Evolutionary conservation across 176 grass and related monocot species (phyloP).

Genomic region (Eremochloa ophiuroides): DNA sequence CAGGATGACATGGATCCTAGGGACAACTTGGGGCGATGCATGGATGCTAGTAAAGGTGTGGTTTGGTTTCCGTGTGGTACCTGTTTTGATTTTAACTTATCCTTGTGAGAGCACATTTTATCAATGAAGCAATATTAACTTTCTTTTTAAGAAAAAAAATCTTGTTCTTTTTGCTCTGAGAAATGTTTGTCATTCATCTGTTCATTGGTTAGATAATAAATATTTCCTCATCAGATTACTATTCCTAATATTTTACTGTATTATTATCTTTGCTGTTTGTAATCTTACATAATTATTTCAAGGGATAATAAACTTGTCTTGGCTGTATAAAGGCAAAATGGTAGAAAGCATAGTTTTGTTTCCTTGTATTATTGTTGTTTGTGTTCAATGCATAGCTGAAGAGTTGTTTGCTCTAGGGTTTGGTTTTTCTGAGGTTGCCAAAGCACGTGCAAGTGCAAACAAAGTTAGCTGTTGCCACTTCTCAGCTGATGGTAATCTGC

Average conservation of each 20-base stretch:
- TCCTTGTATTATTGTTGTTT: not conserved
- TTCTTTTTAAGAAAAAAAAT: not conserved
- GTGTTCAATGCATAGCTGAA: not conserved
- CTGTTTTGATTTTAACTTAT: conserved; percentile 17
- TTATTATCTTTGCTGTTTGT: not conserved
- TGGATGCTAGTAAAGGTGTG: conserved; percentile 92
- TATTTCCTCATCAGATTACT: not conserved
- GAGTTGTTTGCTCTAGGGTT: conserved; percentile 49
- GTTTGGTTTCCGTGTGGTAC: conserved; percentile 1
- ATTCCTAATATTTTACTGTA: not conserved
- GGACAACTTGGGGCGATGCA: conserved; percentile 69
- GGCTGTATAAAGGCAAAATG: not conserved
- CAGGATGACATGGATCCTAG: conserved; percentile 98
- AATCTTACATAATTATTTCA: conserved; percentile 5
- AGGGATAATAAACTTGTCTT: conserved; percentile 8
- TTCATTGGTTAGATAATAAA: not conserved
- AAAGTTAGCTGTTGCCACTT: conserved; percentile 96
- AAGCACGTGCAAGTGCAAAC: conserved; percentile 55
- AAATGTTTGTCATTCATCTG: not conserved
- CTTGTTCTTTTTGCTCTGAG: not conserved
- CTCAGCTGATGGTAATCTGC: conserved; percentile 91
- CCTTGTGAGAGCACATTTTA: not conserved
- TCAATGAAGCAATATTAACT: conserved; percentile 14
- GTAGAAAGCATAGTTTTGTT: conserved; percentile 5
- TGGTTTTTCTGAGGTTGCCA: conserved; percentile 74